phyloP scores from a whole-genome alignment of 2,329 filamentous ascomycete genomes.

The Pseudogymnoascus sp. region DNA sequence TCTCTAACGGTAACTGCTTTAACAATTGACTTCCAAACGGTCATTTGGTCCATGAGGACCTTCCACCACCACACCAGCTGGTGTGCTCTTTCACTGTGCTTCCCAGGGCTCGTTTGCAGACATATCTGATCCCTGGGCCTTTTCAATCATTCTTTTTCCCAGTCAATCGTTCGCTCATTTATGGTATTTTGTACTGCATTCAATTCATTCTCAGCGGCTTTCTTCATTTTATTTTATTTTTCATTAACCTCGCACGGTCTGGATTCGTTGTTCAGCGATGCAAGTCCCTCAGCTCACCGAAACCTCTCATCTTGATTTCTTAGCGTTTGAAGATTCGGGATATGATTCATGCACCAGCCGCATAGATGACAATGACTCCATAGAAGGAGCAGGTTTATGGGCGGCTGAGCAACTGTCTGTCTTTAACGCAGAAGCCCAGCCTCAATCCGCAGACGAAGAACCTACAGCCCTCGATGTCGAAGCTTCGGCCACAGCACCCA shows the following conservation, averaged over 20 bases:
- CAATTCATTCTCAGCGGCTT: background rate
- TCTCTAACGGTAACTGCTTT: slow-evolving; percentile 4
- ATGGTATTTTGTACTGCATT: background rate
- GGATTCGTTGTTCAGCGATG: background rate
- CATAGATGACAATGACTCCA: background rate
- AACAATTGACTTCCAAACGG: background rate
- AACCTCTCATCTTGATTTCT: background rate
- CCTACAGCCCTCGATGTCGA: background rate
- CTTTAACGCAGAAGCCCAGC: background rate
- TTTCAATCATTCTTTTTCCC: slow-evolving; percentile 8
- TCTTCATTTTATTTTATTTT: no score
- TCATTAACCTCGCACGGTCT: background rate
- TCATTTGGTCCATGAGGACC: slow-evolving; percentile 1
- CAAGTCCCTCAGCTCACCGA: background rate
- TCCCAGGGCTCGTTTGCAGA: background rate
- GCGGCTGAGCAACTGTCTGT: background rate
- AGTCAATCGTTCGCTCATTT: slow-evolving; percentile 1
- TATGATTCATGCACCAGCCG: background rate
- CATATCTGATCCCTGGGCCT: background rate
- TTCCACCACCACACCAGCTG: slow-evolving; percentile 3
- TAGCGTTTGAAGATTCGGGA: background rate
- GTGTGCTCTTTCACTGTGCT: slow-evolving; percentile 2
- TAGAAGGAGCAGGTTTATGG: background rate
- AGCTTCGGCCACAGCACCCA: background rate
- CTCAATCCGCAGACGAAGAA: background rate